These are phyloP conservation scores for Musa balbisiana DNA, from an alignment of 202 grass and related monocot species.

Conservation along the genomic window DNA sequence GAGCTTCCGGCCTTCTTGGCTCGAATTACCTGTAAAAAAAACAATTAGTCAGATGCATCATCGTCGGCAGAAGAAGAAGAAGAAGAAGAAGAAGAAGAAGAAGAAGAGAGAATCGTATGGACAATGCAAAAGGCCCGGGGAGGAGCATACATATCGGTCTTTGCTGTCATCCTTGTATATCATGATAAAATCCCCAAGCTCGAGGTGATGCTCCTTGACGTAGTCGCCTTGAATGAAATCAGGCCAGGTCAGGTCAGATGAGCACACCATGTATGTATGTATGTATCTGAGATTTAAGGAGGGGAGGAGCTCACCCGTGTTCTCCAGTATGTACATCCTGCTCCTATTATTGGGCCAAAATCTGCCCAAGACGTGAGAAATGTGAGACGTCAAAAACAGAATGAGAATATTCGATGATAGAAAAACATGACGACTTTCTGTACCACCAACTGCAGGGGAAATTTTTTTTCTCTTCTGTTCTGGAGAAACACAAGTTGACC, in stretches of 20 bases:
- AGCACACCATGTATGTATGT: background rate
- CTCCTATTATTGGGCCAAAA: conserved; percentile 98
- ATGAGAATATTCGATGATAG: too few relatives aligned
- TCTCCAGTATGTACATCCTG: conserved; percentile 99
- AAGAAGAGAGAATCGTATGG: background rate
- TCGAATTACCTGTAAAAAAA: conserved; percentile 49
- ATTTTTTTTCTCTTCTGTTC: too few relatives aligned
- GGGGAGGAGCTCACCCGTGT: conserved; percentile 41
- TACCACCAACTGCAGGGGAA: too few relatives aligned
- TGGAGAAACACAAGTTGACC: too few relatives aligned
- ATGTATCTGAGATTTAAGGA: background rate
- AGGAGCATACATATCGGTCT: conserved; percentile 45
- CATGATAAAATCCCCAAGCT: conserved; percentile 77
- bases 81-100: background rate
- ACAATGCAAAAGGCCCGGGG: background rate
- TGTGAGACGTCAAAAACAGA: background rate
- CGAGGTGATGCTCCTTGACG: conserved; percentile 61
- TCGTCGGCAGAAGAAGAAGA: background rate
- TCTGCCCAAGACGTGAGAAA: conserved; percentile 32
- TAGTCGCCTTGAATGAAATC: conserved; percentile 53
- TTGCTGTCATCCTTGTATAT: conserved; percentile 85
- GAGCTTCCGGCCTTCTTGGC: conserved; percentile 55
- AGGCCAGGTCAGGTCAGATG: background rate
- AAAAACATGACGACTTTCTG: too few relatives aligned
- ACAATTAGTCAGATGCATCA: background rate